Evolutionary conservation across 1,139 yeast species (phyloP).

Genomic region (Suhomyces bolitotheri): DNA sequence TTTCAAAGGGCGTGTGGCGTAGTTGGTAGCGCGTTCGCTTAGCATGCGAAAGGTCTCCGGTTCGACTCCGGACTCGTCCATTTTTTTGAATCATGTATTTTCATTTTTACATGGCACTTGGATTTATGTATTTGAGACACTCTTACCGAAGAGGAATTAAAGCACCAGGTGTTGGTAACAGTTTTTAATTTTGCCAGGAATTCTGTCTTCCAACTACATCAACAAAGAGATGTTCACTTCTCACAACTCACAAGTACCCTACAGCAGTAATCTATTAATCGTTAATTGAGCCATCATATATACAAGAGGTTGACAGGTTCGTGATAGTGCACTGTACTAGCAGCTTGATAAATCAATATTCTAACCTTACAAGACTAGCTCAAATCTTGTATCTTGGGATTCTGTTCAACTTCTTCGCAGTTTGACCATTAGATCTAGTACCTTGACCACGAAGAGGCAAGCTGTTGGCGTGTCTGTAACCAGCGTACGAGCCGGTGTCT

Average conservation of each 20-base stretch:
- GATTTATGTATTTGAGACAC: too few species aligned
- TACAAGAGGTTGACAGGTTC: constrained; percentile 5
- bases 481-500: constrained; percentile 81
- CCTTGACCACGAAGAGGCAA: constrained; percentile 93
- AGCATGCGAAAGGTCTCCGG: constrained; percentile 91
- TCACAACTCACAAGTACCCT: too few species aligned
- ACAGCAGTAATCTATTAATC: neutral
- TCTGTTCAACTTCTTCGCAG: constrained; percentile 84
- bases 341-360: neutral
- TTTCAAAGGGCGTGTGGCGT: constrained; percentile 76
- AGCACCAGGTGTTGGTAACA: too few species aligned
- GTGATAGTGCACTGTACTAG: constrained; percentile 1
- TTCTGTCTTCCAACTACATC: too few species aligned
- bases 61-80: constrained; percentile 91
- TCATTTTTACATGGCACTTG: too few species aligned
- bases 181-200: too few species aligned
- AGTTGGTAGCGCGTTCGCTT: constrained; percentile 92
- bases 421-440: constrained; percentile 85
- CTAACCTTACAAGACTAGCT: neutral
- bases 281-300: constrained; percentile 3
- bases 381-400: constrained; percentile 56
- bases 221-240: too few species aligned
- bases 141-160: too few species aligned
- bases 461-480: constrained; percentile 86
- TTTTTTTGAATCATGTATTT: too few species aligned